These are phyloP conservation scores for Nigrospora osmanthi DNA, from an alignment of 2,329 filamentous ascomycete species.

Conservation along the genomic window DNA sequence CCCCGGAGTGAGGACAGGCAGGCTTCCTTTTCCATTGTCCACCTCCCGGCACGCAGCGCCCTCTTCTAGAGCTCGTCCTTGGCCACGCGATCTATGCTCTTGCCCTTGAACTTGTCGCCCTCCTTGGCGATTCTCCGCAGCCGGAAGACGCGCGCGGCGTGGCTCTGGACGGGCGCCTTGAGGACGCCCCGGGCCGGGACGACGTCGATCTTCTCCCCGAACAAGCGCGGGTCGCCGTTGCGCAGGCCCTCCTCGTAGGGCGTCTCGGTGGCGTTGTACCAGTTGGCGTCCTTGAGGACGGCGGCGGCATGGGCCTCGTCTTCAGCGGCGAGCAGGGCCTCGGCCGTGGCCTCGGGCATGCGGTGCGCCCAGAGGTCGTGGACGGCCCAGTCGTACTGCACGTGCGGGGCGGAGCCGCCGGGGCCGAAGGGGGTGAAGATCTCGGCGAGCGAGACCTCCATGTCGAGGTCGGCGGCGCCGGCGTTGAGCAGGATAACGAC, in stretches of 20 bases:
- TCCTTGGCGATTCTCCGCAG: constrained; percentile 8
- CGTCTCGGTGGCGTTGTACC: constrained; percentile 12
- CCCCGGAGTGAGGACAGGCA: no score
- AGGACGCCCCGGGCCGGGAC: constrained; percentile 8
- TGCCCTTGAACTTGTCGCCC: constrained; percentile 11
- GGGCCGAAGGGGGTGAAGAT: constrained; percentile 13
- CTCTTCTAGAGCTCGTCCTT: constrained; percentile 9
- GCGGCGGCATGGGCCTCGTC: not conserved
- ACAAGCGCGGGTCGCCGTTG: constrained; percentile 9
- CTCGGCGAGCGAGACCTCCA: constrained; percentile 6
- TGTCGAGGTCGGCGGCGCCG: constrained; percentile 1
- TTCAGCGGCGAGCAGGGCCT: constrained; percentile 6
- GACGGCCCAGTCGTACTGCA: constrained; percentile 10
- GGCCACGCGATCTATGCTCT: constrained; percentile 8
- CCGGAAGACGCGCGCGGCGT: constrained; percentile 11
- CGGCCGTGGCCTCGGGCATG: constrained; percentile 7
- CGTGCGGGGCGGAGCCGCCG: constrained; percentile 11
- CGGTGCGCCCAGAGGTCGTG: constrained; percentile 12
- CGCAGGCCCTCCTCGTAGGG: constrained; percentile 9
- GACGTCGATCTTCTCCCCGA: constrained; percentile 9
- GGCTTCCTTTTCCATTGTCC: no score
- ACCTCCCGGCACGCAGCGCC: no score
- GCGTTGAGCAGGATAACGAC: constrained; percentile 3
- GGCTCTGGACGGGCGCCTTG: constrained; percentile 6
- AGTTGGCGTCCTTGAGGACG: constrained; percentile 6